Percentiles rank a stretch among this genome's conserved stretches.
Evolutionary conservation across 345 rosid genomes (phyloP).

Genomic region (Ailanthus altissimus): DNA sequence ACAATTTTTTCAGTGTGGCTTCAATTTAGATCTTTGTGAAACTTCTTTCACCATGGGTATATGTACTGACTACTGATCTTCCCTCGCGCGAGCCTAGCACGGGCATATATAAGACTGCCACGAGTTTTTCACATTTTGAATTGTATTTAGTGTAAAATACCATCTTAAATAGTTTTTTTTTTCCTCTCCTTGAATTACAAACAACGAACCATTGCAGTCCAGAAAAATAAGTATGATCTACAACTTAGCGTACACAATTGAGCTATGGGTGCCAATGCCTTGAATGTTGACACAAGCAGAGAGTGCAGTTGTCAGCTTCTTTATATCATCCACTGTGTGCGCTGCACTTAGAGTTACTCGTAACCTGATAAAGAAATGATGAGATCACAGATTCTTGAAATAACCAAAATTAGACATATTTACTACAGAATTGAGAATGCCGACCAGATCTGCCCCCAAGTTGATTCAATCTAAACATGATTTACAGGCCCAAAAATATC

Average conservation of each 20-base stretch:
- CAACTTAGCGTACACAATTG: conserved; percentile 45
- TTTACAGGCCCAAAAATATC: background rate
- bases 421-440: background rate
- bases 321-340: conserved; percentile 73
- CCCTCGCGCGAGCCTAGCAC: too few relatives aligned
- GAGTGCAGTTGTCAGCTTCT: conserved; percentile 66
- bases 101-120: too few relatives aligned
- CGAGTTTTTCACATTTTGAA: too few relatives aligned
- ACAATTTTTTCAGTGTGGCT: too few relatives aligned
- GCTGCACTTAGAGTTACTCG: conserved; percentile 76
- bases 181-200: background rate
- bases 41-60: too few relatives aligned
- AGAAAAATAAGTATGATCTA: conserved; percentile 16
- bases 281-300: conserved; percentile 52
- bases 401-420: background rate
- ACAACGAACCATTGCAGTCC: background rate
- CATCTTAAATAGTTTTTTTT: background rate
- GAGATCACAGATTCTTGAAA: background rate
- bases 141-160: background rate
- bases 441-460: background rate
- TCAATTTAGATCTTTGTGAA: too few relatives aligned
- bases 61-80: too few relatives aligned
- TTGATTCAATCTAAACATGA: background rate
- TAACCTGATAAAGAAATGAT: conserved; percentile 45
- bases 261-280: conserved; percentile 34